Conservation (phyloP, 106 monocot genomes). For the Dioscorea alata region DNA sequence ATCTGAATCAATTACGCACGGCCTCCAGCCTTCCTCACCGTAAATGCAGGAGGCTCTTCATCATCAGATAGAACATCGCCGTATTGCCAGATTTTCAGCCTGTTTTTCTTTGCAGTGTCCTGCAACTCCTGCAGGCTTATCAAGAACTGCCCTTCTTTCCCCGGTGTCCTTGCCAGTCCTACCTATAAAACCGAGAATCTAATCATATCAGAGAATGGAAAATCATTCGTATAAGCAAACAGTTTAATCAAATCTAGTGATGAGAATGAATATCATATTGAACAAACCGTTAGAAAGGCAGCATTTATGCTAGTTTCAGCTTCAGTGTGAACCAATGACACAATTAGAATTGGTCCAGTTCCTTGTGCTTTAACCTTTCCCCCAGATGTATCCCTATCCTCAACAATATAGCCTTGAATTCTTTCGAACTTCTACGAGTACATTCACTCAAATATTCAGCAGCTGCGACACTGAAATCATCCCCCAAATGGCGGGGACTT, state of each 20-base stretch:
- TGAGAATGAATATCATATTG: neutral
- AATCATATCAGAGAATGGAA: neutral
- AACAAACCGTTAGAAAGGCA: slow-evolving; percentile 78
- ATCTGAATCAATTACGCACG: slow-evolving; percentile 43
- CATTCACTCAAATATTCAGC: slow-evolving; percentile 79
- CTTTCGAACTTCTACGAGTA: slow-evolving; percentile 47
- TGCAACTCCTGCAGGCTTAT: slow-evolving; percentile 88
- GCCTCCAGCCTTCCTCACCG: slow-evolving; percentile 60
- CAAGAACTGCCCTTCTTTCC: slow-evolving; percentile 77
- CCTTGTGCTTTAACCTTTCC: slow-evolving; percentile 93
- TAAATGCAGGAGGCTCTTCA: slow-evolving; percentile 71
- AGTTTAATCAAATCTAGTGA: no score
- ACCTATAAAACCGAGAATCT: no score
- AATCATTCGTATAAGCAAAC: no score
- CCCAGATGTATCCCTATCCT: slow-evolving; percentile 79
- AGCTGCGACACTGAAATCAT: slow-evolving; percentile 94
- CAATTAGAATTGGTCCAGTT: slow-evolving; percentile 58
- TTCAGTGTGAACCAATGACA: slow-evolving; percentile 80
- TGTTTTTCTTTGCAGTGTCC: slow-evolving; percentile 67
- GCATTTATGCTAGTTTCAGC: slow-evolving; percentile 79
- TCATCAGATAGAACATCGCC: slow-evolving; percentile 91
- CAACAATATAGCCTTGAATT: slow-evolving; percentile 80
- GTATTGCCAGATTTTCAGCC: slow-evolving; percentile 89
- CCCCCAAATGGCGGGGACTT: slow-evolving; percentile 77
- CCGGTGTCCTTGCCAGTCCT: slow-evolving; percentile 66